These are phyloP conservation scores for Trametes cinnabarina DNA, from an alignment of 768 basidiomycete species.

Conservation along the genomic window DNA sequence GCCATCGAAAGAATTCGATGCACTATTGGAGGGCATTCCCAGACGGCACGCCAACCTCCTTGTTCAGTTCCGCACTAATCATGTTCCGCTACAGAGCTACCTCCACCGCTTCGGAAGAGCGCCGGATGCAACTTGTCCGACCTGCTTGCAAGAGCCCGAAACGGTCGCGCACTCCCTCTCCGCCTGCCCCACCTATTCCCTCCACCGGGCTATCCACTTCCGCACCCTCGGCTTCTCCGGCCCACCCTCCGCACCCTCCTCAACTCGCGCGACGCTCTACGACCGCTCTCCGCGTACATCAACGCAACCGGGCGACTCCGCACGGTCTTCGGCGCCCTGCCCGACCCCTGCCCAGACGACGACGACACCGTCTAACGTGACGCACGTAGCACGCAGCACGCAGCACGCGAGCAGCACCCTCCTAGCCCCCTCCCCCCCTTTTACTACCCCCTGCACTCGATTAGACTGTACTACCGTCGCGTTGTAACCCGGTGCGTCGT, in stretches of 20 bases:
- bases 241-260: slow-evolving; percentile 4
- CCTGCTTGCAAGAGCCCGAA: slow-evolving; percentile 5
- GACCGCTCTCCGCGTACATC: slow-evolving; percentile 11
- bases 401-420: too few species aligned
- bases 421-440: too few species aligned
- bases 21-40: neutral
- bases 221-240: neutral
- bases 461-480: too few species aligned
- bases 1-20: neutral
- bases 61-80: slow-evolving; percentile 34
- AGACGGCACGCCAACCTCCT: slow-evolving; percentile 18
- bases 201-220: neutral
- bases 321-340: neutral
- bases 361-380: neutral
- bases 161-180: slow-evolving; percentile 23
- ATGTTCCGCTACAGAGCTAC: slow-evolving; percentile 31
- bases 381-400: too few species aligned
- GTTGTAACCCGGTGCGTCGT: too few species aligned
- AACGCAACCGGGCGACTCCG: slow-evolving; percentile 10
- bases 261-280: neutral
- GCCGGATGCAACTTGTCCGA: slow-evolving; percentile 11
- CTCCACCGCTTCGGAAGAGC: slow-evolving; percentile 16
- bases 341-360: neutral
- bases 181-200: slow-evolving; percentile 11
- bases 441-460: too few species aligned